A percentile compares a stretch with the other conserved stretches of the same genome.
Conservation (phyloP, 495 filamentous ascomycete genomes). For the Tuber calosporum region DNA sequence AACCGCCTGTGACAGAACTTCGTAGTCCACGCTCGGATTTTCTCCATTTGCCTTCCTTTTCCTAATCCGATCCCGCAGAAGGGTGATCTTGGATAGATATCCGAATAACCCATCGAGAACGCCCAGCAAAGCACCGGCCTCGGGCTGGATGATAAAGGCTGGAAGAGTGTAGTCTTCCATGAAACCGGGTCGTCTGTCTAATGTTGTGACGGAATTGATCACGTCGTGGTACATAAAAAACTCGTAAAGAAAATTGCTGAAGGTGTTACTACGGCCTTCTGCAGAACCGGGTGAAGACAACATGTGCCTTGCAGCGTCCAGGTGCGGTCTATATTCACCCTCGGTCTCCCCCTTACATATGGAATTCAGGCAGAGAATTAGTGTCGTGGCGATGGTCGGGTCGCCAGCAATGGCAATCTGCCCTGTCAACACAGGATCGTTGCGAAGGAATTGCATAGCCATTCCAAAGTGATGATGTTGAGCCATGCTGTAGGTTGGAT, state of each 20-base stretch:
- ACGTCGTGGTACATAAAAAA: slow-evolving; percentile 90
- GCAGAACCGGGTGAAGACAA: slow-evolving; percentile 53
- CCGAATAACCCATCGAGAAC: slow-evolving; percentile 79
- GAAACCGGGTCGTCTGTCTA: slow-evolving; percentile 53
- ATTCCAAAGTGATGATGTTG: slow-evolving; percentile 56
- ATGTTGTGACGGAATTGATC: slow-evolving; percentile 68
- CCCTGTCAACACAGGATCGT: slow-evolving; percentile 44
- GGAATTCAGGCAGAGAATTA: slow-evolving; percentile 73
- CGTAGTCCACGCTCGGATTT: slow-evolving; percentile 68
- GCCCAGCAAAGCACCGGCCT: slow-evolving; percentile 68
- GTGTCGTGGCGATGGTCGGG: slow-evolving; percentile 63
- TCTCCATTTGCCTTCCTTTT: slow-evolving; percentile 55
- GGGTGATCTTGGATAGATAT: slow-evolving; percentile 71
- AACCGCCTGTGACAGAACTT: slow-evolving; percentile 63
- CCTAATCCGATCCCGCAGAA: slow-evolving; percentile 69
- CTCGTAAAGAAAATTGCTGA: slow-evolving; percentile 75
- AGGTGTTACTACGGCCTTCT: slow-evolving; percentile 49
- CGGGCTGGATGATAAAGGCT: slow-evolving; percentile 64
- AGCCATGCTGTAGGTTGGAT: slow-evolving; percentile 46
- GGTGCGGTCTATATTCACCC: slow-evolving; percentile 74
- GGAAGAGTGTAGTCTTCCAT: slow-evolving; percentile 60
- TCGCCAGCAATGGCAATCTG: slow-evolving; percentile 43
- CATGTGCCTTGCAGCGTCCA: slow-evolving; percentile 66
- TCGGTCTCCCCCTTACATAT: slow-evolving; percentile 69
- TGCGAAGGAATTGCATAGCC: slow-evolving; percentile 54